These are phyloP conservation scores for Penicillium paxilli DNA, from an alignment of 495 filamentous ascomycete species.

Conservation along the genomic window DNA sequence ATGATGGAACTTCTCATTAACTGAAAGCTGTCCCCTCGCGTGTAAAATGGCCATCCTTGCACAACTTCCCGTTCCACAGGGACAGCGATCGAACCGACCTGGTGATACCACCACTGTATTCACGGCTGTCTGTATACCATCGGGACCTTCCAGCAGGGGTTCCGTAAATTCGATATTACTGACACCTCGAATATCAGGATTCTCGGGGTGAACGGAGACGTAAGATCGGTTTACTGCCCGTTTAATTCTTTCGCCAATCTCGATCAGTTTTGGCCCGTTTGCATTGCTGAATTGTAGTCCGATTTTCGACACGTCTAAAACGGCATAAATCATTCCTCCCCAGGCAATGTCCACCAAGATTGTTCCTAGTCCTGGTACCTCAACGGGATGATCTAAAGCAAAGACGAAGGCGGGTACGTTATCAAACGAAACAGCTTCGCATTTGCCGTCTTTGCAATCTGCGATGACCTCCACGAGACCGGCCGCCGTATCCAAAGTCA, in stretches of 20 bases:
- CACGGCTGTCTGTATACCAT: not conserved
- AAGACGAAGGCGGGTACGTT: slow-evolving; percentile 25
- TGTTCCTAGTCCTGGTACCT: slow-evolving; percentile 18
- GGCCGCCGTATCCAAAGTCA: slow-evolving; percentile 19
- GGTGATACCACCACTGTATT: slow-evolving; percentile 22
- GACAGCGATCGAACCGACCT: slow-evolving; percentile 24
- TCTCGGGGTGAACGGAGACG: not conserved
- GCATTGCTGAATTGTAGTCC: slow-evolving; percentile 10
- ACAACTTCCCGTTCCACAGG: slow-evolving; percentile 25
- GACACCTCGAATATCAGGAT: not conserved
- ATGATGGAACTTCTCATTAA: slow-evolving; percentile 16
- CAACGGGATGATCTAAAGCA: slow-evolving; percentile 13
- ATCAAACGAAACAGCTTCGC: slow-evolving; percentile 18
- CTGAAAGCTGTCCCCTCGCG: slow-evolving; percentile 15
- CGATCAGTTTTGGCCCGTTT: slow-evolving; percentile 12
- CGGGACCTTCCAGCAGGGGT: not conserved
- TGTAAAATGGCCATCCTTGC: slow-evolving; percentile 27
- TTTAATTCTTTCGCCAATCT: slow-evolving; percentile 21
- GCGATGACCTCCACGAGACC: slow-evolving; percentile 17
- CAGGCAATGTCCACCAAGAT: slow-evolving; percentile 23
- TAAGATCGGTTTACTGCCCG: slow-evolving; percentile 2
- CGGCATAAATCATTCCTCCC: slow-evolving; percentile 26
- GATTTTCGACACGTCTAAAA: slow-evolving; percentile 17
- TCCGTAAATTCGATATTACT: not conserved
- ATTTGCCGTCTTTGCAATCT: slow-evolving; percentile 22